Percentiles rank a stretch among this genome's conserved stretches.
These are phyloP conservation scores for Xylaria sp. DNA, from an alignment of 2,329 filamentous ascomycete species.

Conservation along the genomic window DNA sequence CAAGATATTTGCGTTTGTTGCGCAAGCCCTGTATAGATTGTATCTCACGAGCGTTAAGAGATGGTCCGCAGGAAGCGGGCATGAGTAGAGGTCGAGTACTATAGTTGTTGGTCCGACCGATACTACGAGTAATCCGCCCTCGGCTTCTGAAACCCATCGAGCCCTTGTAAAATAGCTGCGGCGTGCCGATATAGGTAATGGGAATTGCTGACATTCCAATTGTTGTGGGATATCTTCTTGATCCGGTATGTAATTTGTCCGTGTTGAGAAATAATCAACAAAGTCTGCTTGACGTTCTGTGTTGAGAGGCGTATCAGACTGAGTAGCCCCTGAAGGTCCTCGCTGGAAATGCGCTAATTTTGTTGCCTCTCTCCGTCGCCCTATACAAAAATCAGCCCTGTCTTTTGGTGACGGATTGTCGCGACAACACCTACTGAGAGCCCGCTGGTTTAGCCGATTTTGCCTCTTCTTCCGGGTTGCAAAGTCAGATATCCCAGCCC, in stretches of 20 bases:
- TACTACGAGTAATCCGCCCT: not conserved
- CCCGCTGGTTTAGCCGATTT: conserved; percentile 25
- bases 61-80: conserved; percentile 16
- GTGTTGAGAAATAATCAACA: not conserved
- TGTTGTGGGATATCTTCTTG: not conserved
- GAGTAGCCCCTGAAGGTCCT: not conserved
- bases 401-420: too few species aligned
- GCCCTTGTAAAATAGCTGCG: not conserved
- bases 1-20: conserved; percentile 13
- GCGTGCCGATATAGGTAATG: not conserved
- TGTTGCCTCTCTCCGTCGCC: not conserved
- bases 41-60: conserved; percentile 18
- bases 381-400: not conserved
- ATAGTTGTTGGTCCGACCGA: not conserved
- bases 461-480: conserved; percentile 18
- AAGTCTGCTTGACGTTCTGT: not conserved
- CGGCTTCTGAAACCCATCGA: not conserved
- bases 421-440: not conserved
- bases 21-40: conserved; percentile 24
- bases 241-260: not conserved
- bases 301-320: not conserved
- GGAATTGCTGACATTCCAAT: not conserved
- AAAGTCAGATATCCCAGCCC: conserved; percentile 21
- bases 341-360: not conserved
- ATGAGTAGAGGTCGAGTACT: not conserved